Conservation (phyloP, 1,284 basidiomycete genomes). For the Melampsora abietis-canadensis region DNA sequence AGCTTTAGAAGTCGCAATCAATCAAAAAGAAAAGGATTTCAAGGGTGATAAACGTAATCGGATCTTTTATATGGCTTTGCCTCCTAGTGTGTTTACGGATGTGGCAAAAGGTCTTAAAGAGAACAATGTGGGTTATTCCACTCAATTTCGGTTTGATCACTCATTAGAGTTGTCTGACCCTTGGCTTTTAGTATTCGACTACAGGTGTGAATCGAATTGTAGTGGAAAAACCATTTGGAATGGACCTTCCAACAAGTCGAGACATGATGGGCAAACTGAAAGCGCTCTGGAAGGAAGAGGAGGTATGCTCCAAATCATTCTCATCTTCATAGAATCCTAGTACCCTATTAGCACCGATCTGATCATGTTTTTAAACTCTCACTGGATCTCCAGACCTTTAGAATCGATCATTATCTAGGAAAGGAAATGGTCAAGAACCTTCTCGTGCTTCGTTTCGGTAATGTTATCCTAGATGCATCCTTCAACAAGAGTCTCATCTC, state of each 20-base stretch:
- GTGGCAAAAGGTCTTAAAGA: constrained; percentile 78
- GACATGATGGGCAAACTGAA: constrained; percentile 75
- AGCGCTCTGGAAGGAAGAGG: constrained; percentile 83
- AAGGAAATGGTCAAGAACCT: constrained; percentile 99
- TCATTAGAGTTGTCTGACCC: not conserved
- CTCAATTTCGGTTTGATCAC: not conserved
- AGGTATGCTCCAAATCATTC: constrained; percentile 53
- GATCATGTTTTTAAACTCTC: not conserved
- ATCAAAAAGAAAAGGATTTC: constrained; percentile 68
- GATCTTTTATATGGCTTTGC: constrained; percentile 69
- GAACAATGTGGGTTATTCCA: constrained; percentile 53
- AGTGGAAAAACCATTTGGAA: constrained; percentile 94
- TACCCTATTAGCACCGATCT: too few species aligned
- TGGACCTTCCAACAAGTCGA: constrained; percentile 81
- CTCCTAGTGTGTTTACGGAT: constrained; percentile 85
- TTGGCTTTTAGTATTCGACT: constrained; percentile 62
- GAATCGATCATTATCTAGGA: constrained; percentile 95
- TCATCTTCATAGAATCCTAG: too few species aligned
- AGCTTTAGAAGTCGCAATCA: constrained; percentile 69
- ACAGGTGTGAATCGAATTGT: constrained; percentile 81
- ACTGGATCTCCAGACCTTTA: constrained; percentile 66
- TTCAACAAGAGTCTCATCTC: constrained; percentile 93
- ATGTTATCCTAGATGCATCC: constrained; percentile 74
- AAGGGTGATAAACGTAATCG: constrained; percentile 59
- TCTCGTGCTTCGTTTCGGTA: constrained; percentile 87